A percentile compares a stretch with the other conserved stretches of the same genome.
These are phyloP conservation scores for Arthrocladium fulminans DNA, from an alignment of 2,329 filamentous ascomycete species.

Conservation along the genomic window DNA sequence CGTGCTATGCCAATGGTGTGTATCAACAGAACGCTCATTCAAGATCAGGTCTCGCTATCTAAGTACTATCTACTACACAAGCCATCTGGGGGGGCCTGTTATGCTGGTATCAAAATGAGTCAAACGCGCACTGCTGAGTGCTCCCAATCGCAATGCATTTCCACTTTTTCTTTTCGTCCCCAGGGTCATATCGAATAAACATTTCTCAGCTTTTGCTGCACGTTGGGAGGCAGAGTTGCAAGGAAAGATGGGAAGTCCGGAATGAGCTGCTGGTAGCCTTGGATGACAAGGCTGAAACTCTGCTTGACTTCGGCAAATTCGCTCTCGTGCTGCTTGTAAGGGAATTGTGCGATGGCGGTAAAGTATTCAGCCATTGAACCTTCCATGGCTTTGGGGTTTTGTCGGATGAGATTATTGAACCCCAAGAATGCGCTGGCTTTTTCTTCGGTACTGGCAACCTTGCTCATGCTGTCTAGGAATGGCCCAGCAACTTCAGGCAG, in stretches of 20 bases:
- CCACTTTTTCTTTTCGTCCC: not conserved
- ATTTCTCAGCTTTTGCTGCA: conserved; percentile 34
- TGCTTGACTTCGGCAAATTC: conserved; percentile 54
- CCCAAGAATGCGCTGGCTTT: conserved; percentile 90
- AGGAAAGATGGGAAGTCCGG: conserved; percentile 40
- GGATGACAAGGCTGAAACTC: conserved; percentile 64
- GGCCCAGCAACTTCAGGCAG: conserved; percentile 70
- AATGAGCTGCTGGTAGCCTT: conserved; percentile 41
- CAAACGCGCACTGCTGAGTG: not conserved
- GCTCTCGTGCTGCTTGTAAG: conserved; percentile 53
- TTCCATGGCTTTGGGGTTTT: conserved; percentile 89
- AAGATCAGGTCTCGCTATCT: conserved; percentile 2
- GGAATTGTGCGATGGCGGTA: conserved; percentile 65
- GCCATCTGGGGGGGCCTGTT: no score
- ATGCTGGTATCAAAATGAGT: not conserved
- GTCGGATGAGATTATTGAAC: conserved; percentile 73
- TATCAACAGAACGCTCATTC: conserved; percentile 1
- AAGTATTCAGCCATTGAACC: conserved; percentile 75
- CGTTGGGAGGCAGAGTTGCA: conserved; percentile 31
- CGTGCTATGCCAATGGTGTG: conserved; percentile 3
- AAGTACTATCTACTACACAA: conserved; percentile 4
- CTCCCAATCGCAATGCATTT: not conserved
- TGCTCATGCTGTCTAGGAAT: conserved; percentile 73
- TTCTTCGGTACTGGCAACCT: conserved; percentile 81
- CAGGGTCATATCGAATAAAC: conserved; percentile 37